These are phyloP conservation scores for Canna indica DNA, from an alignment of 176 grass and related monocot genomes.

Conservation along the genomic window DNA sequence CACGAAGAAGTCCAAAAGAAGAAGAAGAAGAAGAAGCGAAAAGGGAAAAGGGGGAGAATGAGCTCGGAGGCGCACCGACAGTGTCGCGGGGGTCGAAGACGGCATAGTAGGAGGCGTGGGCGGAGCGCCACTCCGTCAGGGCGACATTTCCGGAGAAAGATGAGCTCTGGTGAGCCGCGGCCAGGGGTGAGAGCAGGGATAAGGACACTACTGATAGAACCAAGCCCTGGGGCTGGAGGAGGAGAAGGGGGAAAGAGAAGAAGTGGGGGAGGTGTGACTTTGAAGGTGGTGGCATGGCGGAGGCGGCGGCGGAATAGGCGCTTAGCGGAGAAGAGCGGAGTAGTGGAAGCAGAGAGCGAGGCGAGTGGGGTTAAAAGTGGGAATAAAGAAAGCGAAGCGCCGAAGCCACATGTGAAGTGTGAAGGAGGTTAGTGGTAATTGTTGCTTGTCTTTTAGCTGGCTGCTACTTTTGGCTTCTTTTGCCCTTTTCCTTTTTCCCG, in stretches of 20 bases:
- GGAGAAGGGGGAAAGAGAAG: background rate
- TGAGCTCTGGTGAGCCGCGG: conserved; percentile 5
- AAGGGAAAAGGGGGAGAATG: background rate
- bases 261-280: background rate
- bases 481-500: too few species aligned
- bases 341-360: background rate
- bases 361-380: background rate
- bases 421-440: too few species aligned
- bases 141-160: background rate
- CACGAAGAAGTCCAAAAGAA: background rate
- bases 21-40: conserved; percentile 8
- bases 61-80: conserved; percentile 30
- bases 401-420: background rate
- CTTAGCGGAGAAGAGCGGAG: background rate
- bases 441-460: too few species aligned
- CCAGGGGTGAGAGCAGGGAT: background rate
- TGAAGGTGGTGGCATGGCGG: background rate
- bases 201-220: background rate
- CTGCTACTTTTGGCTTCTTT: too few species aligned
- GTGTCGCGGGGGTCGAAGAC: conserved; percentile 73
- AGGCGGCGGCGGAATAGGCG: background rate
- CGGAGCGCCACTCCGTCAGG: conserved; percentile 47
- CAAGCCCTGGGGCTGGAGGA: background rate
- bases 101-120: conserved; percentile 92
- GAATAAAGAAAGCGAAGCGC: background rate